A percentile compares a stretch with the other conserved stretches of the same genome.
Conservation (phyloP, 768 basidiomycete species). For the Hydnomerulius pinastri region DNA sequence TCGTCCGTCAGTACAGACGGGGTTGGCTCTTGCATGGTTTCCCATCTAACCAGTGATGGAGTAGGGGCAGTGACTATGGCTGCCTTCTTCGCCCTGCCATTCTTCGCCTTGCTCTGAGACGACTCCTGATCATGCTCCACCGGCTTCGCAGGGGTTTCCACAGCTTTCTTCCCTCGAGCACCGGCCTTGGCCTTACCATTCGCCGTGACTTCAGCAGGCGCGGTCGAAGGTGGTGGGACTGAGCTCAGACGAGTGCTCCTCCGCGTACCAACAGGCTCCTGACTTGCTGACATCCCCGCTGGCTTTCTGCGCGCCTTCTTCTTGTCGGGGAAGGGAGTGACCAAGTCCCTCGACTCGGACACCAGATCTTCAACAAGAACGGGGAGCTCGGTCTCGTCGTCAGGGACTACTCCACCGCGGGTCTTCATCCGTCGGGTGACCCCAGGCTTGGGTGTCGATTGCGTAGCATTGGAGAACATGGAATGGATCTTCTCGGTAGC, state of each 20-base stretch:
- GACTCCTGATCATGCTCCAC: background rate
- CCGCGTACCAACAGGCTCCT: slow-evolving; percentile 24
- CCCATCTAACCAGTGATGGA: slow-evolving; percentile 28
- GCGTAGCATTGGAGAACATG: slow-evolving; percentile 3
- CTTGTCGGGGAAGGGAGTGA: slow-evolving; percentile 23
- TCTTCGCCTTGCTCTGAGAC: background rate
- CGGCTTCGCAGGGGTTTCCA: slow-evolving; percentile 15
- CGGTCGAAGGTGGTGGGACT: slow-evolving; percentile 6
- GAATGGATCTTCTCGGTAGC: slow-evolving; percentile 6
- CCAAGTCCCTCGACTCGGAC: slow-evolving; percentile 18
- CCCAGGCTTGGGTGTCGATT: slow-evolving; percentile 32
- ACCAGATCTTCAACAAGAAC: slow-evolving; percentile 23
- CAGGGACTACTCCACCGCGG: slow-evolving; percentile 36
- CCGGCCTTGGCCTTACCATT: slow-evolving; percentile 3
- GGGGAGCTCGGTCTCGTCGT: slow-evolving; percentile 24
- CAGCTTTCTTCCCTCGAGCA: background rate
- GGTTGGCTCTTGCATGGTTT: slow-evolving; percentile 26
- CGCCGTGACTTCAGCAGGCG: slow-evolving; percentile 6
- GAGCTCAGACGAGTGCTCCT: slow-evolving; percentile 18
- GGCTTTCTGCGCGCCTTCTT: slow-evolving; percentile 15
- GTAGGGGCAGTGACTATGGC: background rate
- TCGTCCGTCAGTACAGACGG: slow-evolving; percentile 36
- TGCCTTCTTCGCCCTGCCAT: background rate
- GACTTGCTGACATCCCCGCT: slow-evolving; percentile 17
- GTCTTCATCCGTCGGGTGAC: slow-evolving; percentile 45